Evolutionary conservation across 768 basidiomycete genomes (phyloP).

Genomic region (Boletus subparvulus): DNA sequence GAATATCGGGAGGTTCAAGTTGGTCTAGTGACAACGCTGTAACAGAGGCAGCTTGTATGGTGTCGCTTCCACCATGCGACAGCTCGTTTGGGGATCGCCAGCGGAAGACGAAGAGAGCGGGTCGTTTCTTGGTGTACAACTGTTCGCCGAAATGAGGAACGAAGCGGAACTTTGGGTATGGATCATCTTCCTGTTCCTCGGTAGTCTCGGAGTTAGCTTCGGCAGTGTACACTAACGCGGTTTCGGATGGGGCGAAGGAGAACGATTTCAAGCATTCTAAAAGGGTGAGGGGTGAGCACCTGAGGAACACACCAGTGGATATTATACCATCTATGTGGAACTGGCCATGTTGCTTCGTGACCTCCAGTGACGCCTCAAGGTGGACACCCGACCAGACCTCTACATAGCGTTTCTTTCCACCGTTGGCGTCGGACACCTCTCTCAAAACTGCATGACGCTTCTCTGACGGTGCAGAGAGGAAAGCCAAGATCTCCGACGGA

Average conservation of each 20-base stretch:
- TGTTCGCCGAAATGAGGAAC: conserved; percentile 64
- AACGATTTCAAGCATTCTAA: conserved; percentile 53
- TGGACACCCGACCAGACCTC: conserved; percentile 56
- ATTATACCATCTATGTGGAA: conserved; percentile 61
- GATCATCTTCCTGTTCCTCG: conserved; percentile 24
- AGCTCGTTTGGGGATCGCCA: conserved; percentile 35
- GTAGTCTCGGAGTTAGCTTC: conserved; percentile 42
- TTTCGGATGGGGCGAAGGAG: conserved; percentile 54
- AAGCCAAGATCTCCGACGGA: conserved; percentile 39
- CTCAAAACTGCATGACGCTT: conserved; percentile 47
- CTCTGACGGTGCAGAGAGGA: conserved; percentile 43
- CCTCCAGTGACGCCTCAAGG: conserved; percentile 50
- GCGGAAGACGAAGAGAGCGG: conserved; percentile 53
- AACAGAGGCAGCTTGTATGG: conserved; percentile 5
- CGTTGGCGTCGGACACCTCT: conserved; percentile 27
- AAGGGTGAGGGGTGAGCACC: not conserved
- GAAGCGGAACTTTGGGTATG: conserved; percentile 49
- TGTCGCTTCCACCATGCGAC: not conserved
- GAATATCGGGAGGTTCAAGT: not conserved
- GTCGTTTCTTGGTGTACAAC: conserved; percentile 49
- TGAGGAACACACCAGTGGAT: not conserved
- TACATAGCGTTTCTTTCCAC: conserved; percentile 46
- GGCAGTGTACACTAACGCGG: conserved; percentile 57
- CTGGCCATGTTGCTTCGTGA: conserved; percentile 55
- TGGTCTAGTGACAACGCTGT: conserved; percentile 15